These are phyloP conservation scores for Neonectria neomacrospora DNA, from an alignment of 2,329 filamentous ascomycete species.

Conservation along the genomic window DNA sequence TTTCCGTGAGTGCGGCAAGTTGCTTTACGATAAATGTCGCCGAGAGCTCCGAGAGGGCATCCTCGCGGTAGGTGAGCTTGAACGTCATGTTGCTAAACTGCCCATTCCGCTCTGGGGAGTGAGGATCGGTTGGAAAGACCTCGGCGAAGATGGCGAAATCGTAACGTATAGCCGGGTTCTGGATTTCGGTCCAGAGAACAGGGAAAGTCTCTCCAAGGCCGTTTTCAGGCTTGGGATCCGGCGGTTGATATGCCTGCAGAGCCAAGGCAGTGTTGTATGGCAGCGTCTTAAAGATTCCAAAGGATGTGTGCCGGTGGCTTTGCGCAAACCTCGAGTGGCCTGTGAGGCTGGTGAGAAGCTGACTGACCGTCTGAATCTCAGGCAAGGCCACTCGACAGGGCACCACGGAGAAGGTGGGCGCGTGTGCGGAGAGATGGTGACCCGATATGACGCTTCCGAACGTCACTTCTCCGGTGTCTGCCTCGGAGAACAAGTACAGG, in stretches of 20 bases:
- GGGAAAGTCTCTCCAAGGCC: not conserved
- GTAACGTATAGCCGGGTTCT: not conserved
- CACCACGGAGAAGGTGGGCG: slow-evolving; percentile 50
- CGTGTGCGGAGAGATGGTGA: slow-evolving; percentile 43
- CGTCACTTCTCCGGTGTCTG: slow-evolving; percentile 47
- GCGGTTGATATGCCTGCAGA: slow-evolving; percentile 45
- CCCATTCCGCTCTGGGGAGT: not conserved
- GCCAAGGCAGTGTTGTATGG: slow-evolving; percentile 51
- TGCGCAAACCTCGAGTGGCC: slow-evolving; percentile 20
- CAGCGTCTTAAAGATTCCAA: slow-evolving; percentile 43
- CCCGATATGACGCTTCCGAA: slow-evolving; percentile 51
- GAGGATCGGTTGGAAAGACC: not conserved
- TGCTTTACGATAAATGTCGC: slow-evolving; percentile 34
- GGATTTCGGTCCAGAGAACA: not conserved
- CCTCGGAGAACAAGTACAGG: slow-evolving; percentile 47
- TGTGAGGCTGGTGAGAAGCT: slow-evolving; percentile 32
- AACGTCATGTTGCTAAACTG: slow-evolving; percentile 8
- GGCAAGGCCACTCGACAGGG: slow-evolving; percentile 46
- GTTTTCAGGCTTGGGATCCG: not conserved
- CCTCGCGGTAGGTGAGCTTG: slow-evolving; percentile 22
- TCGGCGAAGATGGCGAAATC: not conserved
- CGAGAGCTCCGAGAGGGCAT: slow-evolving; percentile 30
- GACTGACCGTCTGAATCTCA: slow-evolving; percentile 20
- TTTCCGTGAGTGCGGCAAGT: slow-evolving; percentile 29
- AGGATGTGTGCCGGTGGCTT: slow-evolving; percentile 41